These are phyloP conservation scores for Saposhnikovia divaricata DNA, from an alignment of 129 eudicot genomes.

Conservation along the genomic window DNA sequence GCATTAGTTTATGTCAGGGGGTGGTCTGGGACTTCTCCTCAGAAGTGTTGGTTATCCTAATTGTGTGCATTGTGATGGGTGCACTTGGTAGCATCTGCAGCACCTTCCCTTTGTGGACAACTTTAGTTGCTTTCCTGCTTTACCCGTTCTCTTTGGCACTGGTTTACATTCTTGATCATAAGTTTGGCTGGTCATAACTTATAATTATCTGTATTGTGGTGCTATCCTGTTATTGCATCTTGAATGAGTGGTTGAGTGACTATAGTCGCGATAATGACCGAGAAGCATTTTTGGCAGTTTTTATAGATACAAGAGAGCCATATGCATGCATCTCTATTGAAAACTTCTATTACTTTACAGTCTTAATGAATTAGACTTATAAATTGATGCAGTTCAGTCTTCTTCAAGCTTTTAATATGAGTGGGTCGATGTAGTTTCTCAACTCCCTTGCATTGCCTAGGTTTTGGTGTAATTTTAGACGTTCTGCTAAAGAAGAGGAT, in stretches of 20 bases:
- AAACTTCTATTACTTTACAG: not conserved
- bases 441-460: too few relatives aligned
- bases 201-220: not conserved
- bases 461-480: too few relatives aligned
- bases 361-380: not conserved
- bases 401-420: not conserved
- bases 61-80: conserved; percentile 80
- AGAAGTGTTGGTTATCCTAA: conserved; percentile 66
- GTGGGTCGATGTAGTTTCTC: too few relatives aligned
- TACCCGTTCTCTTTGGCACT: conserved; percentile 70
- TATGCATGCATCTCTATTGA: not conserved
- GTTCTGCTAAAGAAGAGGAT: too few relatives aligned
- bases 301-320: not conserved
- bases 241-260: not conserved
- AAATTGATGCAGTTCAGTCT: not conserved
- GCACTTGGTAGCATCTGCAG: conserved; percentile 62
- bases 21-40: conserved; percentile 73
- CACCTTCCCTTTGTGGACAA: conserved; percentile 81
- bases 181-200: conserved; percentile 75
- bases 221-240: not conserved
- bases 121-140: conserved; percentile 54
- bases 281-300: not conserved
- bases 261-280: not conserved
- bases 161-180: conserved; percentile 73
- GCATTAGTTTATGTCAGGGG: conserved; percentile 70